Evolutionary conservation across 2,329 filamentous ascomycete species (phyloP), one percentile per base, ranked within the genome.

Genomic region (Penicillium frequentans): DNA sequence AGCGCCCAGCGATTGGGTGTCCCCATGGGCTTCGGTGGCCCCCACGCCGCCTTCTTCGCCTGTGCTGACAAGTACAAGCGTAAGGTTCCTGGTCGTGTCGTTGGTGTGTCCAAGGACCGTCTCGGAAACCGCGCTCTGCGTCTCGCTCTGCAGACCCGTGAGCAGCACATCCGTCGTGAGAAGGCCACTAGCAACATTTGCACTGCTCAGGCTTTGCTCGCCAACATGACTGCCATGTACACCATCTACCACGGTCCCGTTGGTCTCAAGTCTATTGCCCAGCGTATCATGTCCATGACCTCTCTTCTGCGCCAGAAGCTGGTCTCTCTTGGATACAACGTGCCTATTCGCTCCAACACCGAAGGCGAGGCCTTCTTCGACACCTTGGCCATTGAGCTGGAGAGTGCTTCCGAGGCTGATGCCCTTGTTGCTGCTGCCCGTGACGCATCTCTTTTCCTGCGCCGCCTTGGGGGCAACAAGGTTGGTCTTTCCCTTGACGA

Each of bases 131-230:
- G 84, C 13, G 93, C 93, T 5, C 87, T 96, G 63, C 84, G 93
- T 67, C 78, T 97, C 70, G 90, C 93, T 19, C 79, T 97, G 52
- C 93, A 98, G 77, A 97, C 93, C 10, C 84, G 93, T 67, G 93
- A 98, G 78, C 93, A 98, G 79, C 93, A 98, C 74, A 97, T 98
- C 72, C 86, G 93, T 63, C 86, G 93, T 69, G 93, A 98, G 74
- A 97, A 97, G 83, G 93, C 93, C 1, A 98, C 93, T 1, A 96
- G 92, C 80, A 98, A 98, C 71, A 93, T 97, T 58, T 98, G 93
- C 79, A 98, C 93, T 1, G 93, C 93, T 1, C 93, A 98, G 77
- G 93, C 93, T 9, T 80, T 98, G 26, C 81, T 97, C 51, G 93
- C 93, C 37, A 98, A 98, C 75, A 97, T 97, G 91, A 93, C 87